phyloP scores from a whole-genome alignment of 495 filamentous ascomycete genomes.

The Trichoderma erinaceum region DNA sequence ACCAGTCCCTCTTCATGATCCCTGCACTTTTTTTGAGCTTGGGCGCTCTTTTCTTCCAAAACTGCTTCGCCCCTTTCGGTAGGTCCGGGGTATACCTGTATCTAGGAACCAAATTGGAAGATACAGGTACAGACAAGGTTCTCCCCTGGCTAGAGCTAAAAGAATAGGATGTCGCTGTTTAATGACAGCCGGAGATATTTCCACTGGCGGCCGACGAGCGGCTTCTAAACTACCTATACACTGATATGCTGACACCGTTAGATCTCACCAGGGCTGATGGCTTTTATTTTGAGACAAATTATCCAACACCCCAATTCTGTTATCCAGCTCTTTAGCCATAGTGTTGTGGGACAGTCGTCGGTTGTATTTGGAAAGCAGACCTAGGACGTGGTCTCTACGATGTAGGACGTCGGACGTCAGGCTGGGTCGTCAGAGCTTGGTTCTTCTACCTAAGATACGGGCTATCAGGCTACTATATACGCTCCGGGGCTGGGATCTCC shows the following conservation, averaged over 20 bases:
- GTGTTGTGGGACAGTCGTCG: too few species aligned
- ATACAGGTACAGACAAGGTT: not conserved
- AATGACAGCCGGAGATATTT: not conserved
- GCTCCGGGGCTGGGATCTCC: too few species aligned
- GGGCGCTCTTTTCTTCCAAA: not conserved
- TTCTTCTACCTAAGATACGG: too few species aligned
- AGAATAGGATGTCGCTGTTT: not conserved
- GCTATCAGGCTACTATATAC: too few species aligned
- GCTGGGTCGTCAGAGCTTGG: too few species aligned
- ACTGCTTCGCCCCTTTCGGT: not conserved
- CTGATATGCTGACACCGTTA: not conserved
- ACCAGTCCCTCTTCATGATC: not conserved
- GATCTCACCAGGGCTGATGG: not conserved
- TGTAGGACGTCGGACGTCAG: too few species aligned
- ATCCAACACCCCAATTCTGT: too few species aligned
- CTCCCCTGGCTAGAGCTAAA: not conserved
- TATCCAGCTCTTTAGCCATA: too few species aligned
- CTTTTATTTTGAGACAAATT: not conserved
- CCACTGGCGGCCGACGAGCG: not conserved
- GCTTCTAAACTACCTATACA: not conserved
- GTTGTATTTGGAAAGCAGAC: too few species aligned
- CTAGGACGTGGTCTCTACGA: too few species aligned
- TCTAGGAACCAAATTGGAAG: not conserved
- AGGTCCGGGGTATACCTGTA: not conserved
- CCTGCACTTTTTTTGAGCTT: not conserved